Evolutionary conservation across 805 yeast genomes (phyloP).

Genomic region (Saccharomycopsis fermentans): DNA sequence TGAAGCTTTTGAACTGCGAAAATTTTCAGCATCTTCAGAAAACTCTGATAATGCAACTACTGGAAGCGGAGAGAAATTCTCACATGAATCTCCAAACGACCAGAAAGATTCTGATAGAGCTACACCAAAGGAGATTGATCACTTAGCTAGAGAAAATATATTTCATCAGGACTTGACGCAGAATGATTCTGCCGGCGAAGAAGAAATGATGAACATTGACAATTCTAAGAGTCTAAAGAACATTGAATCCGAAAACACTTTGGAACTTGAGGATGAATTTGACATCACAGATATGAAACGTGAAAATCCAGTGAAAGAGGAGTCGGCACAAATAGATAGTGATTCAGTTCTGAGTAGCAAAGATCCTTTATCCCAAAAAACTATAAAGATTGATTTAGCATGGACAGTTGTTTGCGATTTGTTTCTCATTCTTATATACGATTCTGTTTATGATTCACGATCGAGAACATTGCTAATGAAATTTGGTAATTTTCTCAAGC

Average conservation of each 20-base stretch:
- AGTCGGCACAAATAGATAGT: slow-evolving; percentile 1
- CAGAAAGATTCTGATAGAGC: slow-evolving; percentile 3
- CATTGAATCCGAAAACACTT: slow-evolving; percentile 6
- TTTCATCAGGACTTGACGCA: no score
- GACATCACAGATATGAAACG: background rate
- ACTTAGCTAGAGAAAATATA: background rate
- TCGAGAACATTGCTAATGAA: slow-evolving; percentile 68
- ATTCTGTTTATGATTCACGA: slow-evolving; percentile 81
- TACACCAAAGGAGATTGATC: background rate
- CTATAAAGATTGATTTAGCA: slow-evolving; percentile 60
- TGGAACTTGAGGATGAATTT: background rate
- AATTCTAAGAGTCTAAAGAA: slow-evolving; percentile 11
- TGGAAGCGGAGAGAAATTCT: background rate
- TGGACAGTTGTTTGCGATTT: slow-evolving; percentile 95
- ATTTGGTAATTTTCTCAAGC: slow-evolving; percentile 54
- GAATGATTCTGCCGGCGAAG: background rate
- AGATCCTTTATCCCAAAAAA: slow-evolving; percentile 27
- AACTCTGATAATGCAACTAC: slow-evolving; percentile 12
- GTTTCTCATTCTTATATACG: slow-evolving; percentile 68
- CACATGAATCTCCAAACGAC: no score
- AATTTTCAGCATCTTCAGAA: slow-evolving; percentile 13
- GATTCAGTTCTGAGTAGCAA: slow-evolving; percentile 24
- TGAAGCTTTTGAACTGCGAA: slow-evolving; percentile 9
- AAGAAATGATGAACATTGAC: slow-evolving; percentile 6
- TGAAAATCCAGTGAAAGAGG: background rate